A percentile compares a stretch with the other conserved stretches of the same genome.
Conservation (phyloP, 805 yeast species). For the Yamadazyma ubonensis region DNA sequence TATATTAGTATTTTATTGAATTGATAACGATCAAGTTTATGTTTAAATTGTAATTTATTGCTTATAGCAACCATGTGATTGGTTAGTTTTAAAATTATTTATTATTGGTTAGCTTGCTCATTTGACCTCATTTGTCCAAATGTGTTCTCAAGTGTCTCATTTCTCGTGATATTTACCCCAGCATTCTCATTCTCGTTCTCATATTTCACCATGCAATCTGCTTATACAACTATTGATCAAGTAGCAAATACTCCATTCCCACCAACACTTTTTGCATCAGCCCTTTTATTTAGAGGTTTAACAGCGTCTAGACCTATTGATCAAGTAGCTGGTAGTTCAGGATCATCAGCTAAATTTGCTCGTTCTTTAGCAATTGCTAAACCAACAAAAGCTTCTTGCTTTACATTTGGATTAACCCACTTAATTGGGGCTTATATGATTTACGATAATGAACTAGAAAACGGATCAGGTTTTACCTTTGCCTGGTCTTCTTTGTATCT, state of each 20-base stretch:
- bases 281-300: constrained; percentile 18
- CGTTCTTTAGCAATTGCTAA: constrained; percentile 20
- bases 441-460: constrained; percentile 69
- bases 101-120: too few relatives aligned
- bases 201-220: not conserved
- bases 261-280: constrained; percentile 19
- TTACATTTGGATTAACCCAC: constrained; percentile 60
- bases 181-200: not conserved
- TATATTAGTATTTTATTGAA: constrained; percentile 10
- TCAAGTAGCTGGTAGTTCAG: constrained; percentile 18
- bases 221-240: not conserved
- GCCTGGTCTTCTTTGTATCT: constrained; percentile 82
- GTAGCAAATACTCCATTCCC: constrained; percentile 14
- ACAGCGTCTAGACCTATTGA: constrained; percentile 17
- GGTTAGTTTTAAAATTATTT: too few relatives aligned
- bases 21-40: constrained; percentile 3
- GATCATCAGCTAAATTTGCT: constrained; percentile 20
- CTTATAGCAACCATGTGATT: too few relatives aligned
- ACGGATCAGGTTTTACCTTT: constrained; percentile 76
- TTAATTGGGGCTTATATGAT: constrained; percentile 73
- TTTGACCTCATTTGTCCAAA: too few relatives aligned
- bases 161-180: too few relatives aligned
- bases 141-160: too few relatives aligned
- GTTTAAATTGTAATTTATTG: not conserved
- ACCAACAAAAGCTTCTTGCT: constrained; percentile 44